These are phyloP conservation scores for Camelina neglecta DNA, from an alignment of 345 rosid species.

Conservation along the genomic window DNA sequence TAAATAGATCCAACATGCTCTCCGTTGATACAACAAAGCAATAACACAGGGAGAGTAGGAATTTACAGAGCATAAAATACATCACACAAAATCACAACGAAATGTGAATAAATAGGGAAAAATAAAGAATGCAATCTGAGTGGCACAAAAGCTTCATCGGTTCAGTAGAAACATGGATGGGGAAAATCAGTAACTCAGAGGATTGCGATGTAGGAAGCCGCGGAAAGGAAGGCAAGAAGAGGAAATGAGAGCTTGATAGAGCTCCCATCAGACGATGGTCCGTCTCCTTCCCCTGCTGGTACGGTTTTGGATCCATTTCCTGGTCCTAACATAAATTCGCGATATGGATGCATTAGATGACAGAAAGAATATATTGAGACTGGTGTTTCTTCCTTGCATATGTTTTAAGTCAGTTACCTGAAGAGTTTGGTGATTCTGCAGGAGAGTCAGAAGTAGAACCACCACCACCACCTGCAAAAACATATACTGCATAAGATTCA, in stretches of 20 bases:
- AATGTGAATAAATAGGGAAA: conserved; percentile 31
- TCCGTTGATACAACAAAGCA: conserved; percentile 51
- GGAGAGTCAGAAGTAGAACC: conserved; percentile 60
- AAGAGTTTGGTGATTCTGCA: conserved; percentile 58
- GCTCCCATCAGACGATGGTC: conserved; percentile 68
- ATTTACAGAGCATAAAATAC: conserved; percentile 25
- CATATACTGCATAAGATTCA: neutral
- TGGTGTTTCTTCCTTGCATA: conserved; percentile 3
- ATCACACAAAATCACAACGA: conserved; percentile 34
- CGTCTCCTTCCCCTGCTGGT: conserved; percentile 61
- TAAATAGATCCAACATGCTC: conserved; percentile 53
- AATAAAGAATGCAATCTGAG: conserved; percentile 46
- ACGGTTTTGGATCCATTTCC: conserved; percentile 55
- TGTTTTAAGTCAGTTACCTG: conserved; percentile 55
- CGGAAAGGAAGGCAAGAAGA: conserved; percentile 56
- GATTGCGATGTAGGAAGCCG: conserved; percentile 57
- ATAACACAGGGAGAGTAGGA: conserved; percentile 29
- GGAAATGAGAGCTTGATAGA: conserved; percentile 58
- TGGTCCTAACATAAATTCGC: conserved; percentile 29
- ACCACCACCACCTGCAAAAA: conserved; percentile 29
- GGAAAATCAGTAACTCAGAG: conserved; percentile 44
- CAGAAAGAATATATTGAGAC: neutral
- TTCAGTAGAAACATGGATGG: conserved; percentile 12
- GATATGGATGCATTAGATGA: conserved; percentile 15
- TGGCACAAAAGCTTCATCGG: conserved; percentile 23